phyloP scores from a whole-genome alignment of 164 flowering plant genomes.

The Berberis vulgaris region DNA sequence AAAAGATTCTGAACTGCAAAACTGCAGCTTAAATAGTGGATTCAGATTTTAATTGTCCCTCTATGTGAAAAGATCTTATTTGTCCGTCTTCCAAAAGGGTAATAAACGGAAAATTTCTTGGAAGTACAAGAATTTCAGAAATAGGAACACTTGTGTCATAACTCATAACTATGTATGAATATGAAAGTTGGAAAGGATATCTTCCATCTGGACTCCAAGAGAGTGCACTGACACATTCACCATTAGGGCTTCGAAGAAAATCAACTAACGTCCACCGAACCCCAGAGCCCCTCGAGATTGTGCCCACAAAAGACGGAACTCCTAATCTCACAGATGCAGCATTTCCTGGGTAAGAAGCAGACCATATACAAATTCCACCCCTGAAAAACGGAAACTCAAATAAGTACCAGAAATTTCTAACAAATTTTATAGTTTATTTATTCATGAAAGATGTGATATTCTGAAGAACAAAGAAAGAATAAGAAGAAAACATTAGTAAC shows the following conservation, averaged over 20 bases:
- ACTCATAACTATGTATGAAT: not conserved
- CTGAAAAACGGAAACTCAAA: conserved; percentile 25
- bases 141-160: not conserved
- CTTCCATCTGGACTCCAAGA: conserved; percentile 99
- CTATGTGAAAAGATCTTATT: too few species aligned
- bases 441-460: too few species aligned
- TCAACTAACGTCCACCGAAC: conserved; percentile 77
- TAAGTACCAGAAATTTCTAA: too few species aligned
- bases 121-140: not conserved
- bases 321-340: conserved; percentile 78
- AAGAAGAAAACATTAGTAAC: too few species aligned
- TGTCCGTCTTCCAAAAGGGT: too few species aligned
- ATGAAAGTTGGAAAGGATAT: conserved; percentile 48
- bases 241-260: conserved; percentile 54
- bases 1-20: too few species aligned
- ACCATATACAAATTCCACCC: conserved; percentile 96
- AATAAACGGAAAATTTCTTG: too few species aligned
- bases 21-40: too few species aligned
- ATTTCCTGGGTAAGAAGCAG: conserved; percentile 90
- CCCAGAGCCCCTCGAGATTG: conserved; percentile 72
- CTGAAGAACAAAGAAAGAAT: too few species aligned
- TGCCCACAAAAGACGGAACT: conserved; percentile 47
- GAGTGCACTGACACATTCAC: conserved; percentile 71
- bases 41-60: too few species aligned
- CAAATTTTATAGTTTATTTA: too few species aligned